phyloP scores from a whole-genome alignment of 257 asterid genomes.

The Vinca minor region DNA sequence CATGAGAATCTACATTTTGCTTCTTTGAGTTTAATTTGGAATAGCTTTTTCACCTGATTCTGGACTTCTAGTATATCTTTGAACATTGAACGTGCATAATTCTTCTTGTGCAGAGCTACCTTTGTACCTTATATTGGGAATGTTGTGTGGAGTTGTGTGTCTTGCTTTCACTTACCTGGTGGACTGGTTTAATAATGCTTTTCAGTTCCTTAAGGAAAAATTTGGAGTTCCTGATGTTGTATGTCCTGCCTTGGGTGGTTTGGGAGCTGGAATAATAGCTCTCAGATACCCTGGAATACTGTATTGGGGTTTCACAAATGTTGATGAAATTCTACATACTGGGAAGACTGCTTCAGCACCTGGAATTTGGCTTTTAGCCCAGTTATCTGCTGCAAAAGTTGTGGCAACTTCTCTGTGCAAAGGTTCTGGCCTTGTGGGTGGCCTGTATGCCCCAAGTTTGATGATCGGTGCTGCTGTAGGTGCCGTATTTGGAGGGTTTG shows the following conservation, averaged over 20 bases:
- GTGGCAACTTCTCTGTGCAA: constrained; percentile 88
- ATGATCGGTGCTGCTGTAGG: constrained; percentile 99
- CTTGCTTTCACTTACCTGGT: constrained; percentile 76
- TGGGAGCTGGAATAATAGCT: constrained; percentile 98
- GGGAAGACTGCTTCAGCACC: constrained; percentile 99
- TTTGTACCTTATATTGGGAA: constrained; percentile 85
- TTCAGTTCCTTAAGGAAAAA: constrained; percentile 57
- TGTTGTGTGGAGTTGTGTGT: constrained; percentile 95
- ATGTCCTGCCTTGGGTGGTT: constrained; percentile 94
- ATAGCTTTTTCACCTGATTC: background rate
- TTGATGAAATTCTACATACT: constrained; percentile 89
- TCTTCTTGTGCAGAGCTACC: constrained; percentile 72
- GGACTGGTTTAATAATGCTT: constrained; percentile 60
- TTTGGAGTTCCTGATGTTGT: constrained; percentile 79
- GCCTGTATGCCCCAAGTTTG: constrained; percentile 93
- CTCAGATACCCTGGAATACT: constrained; percentile 88
- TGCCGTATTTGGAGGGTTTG: constrained; percentile 91
- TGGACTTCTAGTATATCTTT: constrained; percentile 21
- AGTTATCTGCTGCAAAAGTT: constrained; percentile 83
- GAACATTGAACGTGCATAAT: constrained; percentile 16
- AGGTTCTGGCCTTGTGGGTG: constrained; percentile 97
- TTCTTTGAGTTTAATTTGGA: background rate
- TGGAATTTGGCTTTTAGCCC: constrained; percentile 92
- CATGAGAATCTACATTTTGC: background rate
- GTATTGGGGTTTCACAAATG: constrained; percentile 98